Evolutionary conservation across 106 monocot genomes (phyloP), one percentile per base, ranked within the genome.

Genomic region (Chionographis japonica): DNA sequence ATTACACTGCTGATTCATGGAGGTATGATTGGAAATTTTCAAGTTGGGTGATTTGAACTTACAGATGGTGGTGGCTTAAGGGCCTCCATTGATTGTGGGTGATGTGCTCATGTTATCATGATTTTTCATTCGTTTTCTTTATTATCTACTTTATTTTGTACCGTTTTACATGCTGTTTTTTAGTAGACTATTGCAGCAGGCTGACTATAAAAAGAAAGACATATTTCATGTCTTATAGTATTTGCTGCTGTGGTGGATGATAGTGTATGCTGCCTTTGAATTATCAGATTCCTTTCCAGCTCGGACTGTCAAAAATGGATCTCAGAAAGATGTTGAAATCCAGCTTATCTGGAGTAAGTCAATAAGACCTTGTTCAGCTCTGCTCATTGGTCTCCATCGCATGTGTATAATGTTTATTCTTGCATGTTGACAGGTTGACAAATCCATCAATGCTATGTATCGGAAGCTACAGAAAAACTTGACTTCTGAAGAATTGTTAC

Each of bases 401-500:
- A 41, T 54, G 35, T 56, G 12, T 37, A 59, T 54, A 56, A 62
- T 12, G 20, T 56, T 65, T 19, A 15, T 66, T 53, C 17, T 36
- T n/a, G 17, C 11, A 46, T 58, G 13, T 16, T 68, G 39, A 42
- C 79, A 98, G 97, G 77, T 98, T 70, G 97, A 98, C 67, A 92
- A 81, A 68, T 89, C 89, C 19, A 80, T 90, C 56, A 75, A 53
- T 69, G 75, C 72, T 43, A 98, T 98, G 97, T 87, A 87, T 66
- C 87, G 81, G 78, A 92, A 80, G 67, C 74, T 98, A 17, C 97
- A 98, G 65, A 98, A 85, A 70, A 92, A 78, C 37, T 75, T 98
- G 50, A 87, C 84, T 53, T 92, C 97, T 13, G 97, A 98, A 60
- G 97, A 98, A 61, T 68, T 98, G 74, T 76, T 98, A 5, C 92